Percentiles rank a stretch among this genome's conserved stretches.
Evolutionary conservation across 2,329 filamentous ascomycete genomes (phyloP).

Genomic region (Arthrobotrys conoides): DNA sequence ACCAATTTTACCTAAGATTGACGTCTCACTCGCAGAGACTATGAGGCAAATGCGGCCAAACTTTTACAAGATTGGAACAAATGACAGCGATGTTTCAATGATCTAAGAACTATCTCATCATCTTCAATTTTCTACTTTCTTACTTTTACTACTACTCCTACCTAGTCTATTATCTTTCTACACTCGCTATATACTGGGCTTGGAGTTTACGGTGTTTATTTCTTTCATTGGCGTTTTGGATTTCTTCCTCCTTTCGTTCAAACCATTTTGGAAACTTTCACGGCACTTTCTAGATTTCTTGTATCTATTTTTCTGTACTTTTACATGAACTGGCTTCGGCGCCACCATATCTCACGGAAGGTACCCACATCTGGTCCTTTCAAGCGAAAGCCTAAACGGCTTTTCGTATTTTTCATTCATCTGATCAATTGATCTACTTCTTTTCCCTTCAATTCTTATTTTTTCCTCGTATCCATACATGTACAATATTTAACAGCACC

Average conservation of each 20-base stretch:
- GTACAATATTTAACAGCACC: neutral
- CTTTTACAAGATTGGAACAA: conserved; percentile 36
- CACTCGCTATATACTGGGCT: conserved; percentile 10
- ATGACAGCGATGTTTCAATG: conserved; percentile 44
- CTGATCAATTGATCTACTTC: conserved; percentile 19
- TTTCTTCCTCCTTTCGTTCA: neutral
- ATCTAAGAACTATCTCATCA: conserved; percentile 19
- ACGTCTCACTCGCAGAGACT: conserved; percentile 35
- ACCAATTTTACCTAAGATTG: conserved; percentile 20
- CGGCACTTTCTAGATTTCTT: neutral
- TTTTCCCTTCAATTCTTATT: neutral
- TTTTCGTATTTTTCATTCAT: conserved; percentile 7
- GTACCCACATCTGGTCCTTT: conserved; percentile 10
- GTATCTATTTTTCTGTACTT: conserved; percentile 1
- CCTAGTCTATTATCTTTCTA: neutral
- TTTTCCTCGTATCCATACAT: neutral
- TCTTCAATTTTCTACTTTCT: conserved; percentile 3
- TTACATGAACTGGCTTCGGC: conserved; percentile 2
- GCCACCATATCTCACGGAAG: conserved; percentile 30
- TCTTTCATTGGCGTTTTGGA: conserved; percentile 10
- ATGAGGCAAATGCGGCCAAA: conserved; percentile 32
- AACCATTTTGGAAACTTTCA: neutral
- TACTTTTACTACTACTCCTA: neutral
- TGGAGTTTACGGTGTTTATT: conserved; percentile 4
- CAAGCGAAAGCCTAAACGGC: conserved; percentile 4